A percentile compares a stretch with the other conserved stretches of the same genome.
phyloP scores from a whole-genome alignment of 257 asterid genomes.

The Plantago elongata region DNA sequence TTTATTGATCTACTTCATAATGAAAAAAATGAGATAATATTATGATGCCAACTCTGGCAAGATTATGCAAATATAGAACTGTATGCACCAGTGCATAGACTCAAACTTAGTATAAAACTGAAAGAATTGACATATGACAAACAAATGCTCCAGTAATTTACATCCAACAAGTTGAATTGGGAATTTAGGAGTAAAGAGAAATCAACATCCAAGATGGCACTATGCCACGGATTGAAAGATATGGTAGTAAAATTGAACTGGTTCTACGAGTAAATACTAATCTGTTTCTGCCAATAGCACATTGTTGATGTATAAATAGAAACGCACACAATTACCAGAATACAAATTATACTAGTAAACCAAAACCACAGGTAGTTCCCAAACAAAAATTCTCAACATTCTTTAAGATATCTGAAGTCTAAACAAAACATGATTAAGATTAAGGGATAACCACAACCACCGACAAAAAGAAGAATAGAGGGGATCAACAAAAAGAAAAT shows the following conservation, averaged over 20 bases:
- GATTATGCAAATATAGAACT: background rate
- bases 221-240: no score
- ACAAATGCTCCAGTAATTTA: no score
- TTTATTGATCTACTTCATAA: background rate
- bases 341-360: conserved; percentile 24
- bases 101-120: no score
- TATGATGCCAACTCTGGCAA: background rate
- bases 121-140: no score
- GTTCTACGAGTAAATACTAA: no score
- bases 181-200: no score
- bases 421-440: conserved; percentile 6
- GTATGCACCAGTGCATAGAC: no score
- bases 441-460: background rate
- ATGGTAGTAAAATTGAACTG: no score
- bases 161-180: no score
- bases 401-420: background rate
- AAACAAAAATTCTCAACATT: conserved; percentile 19
- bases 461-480: background rate
- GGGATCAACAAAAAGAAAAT: background rate
- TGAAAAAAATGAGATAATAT: background rate
- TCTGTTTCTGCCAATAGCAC: no score
- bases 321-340: background rate
- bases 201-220: no score
- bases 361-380: conserved; percentile 32
- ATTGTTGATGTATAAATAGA: no score